Percentiles rank a stretch among this genome's conserved stretches.
These are phyloP conservation scores for Ceratobasidium sp. DNA, from an alignment of 1,284 basidiomycete genomes.

Conservation along the genomic window DNA sequence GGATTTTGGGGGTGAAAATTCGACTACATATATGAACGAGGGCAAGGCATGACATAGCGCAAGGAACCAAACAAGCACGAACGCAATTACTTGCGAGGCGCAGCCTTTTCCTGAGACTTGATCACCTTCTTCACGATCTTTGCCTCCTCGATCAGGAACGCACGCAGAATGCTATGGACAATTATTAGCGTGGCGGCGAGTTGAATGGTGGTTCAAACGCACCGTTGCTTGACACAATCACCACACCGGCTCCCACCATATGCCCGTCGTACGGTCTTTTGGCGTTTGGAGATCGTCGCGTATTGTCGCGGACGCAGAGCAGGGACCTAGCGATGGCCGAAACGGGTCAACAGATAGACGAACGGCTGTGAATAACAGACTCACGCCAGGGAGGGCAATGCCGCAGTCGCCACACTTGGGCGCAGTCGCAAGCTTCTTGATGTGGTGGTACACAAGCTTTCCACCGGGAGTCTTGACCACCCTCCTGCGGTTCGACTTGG, in stretches of 20 bases:
- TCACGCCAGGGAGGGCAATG: constrained; percentile 85
- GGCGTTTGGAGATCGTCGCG: constrained; percentile 91
- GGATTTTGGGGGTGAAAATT: constrained; percentile 32
- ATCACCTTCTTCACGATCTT: constrained; percentile 99
- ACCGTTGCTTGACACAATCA: constrained; percentile 90
- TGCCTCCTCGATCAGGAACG: constrained; percentile 99
- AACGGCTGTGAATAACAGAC: constrained; percentile 52
- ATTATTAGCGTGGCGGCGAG: constrained; percentile 23
- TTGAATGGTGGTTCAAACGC: constrained; percentile 50
- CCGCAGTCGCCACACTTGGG: constrained; percentile 99
- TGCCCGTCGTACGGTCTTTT: constrained; percentile 91
- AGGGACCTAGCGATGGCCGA: constrained; percentile 66
- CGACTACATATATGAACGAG: constrained; percentile 42
- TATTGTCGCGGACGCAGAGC: constrained; percentile 92
- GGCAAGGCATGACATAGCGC: constrained; percentile 32
- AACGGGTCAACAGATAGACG: constrained; percentile 6
- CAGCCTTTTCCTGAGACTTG: constrained; percentile 76
- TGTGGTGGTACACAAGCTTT: constrained; percentile 88
- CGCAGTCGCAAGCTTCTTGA: constrained; percentile 83
- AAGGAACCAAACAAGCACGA: constrained; percentile 24
- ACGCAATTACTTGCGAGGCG: constrained; percentile 38
- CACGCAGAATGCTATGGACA: constrained; percentile 83
- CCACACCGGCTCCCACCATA: constrained; percentile 97
- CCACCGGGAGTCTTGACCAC: constrained; percentile 98
- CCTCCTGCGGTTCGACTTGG: constrained; percentile 87